Base-by-base conservation (phyloP, 2,329 filamentous ascomycete genomes). In the Pseudogymnoascus sp. region DNA sequence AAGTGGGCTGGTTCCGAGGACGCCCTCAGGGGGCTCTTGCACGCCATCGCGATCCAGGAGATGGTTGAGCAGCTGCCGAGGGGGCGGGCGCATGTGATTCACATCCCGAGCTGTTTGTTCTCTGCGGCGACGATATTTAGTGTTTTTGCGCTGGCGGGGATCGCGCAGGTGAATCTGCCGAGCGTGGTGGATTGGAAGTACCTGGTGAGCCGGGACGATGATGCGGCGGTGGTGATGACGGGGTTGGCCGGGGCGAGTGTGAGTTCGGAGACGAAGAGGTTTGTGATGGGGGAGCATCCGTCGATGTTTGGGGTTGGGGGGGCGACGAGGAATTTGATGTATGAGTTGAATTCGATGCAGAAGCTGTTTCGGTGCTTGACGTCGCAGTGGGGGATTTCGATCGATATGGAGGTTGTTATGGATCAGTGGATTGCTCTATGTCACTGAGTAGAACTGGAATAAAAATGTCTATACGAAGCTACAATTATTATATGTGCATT, bases 311-410 rank as follows among this genome's bases (percentile, higher is more conserved):
- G 68, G 1, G 69, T 68, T 8, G 65, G 65, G 36, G 71, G 67
- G 1, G 69, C 69, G 4, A 71, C 71, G 11, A 73, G 76, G 47
- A 78, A 79, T 69, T 66, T 79, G 40, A 66, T 78, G n/a, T 79
- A 79, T 65, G 78, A 79, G 65, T 68, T 79, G 65, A 79, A 79
- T 65, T 77, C 76, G 17, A 77, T 79, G 71, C 77, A 78, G 64
- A 79, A 79, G 68, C 68, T 79, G 9, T 79, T 79, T 62, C 71
- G 76, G 33, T 78, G 77, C 57, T 67, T 79, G 19, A 74, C 69
- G 17, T 76, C 76, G 4, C 78, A 79, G 65, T 79, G 78, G 78
- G 78, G 78, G 0, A 73, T 79, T 62, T 77, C 77, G 7, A 72
- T 73, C 67, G 77, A 79, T 61, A 79, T 79, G 77, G 77, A 77